Evolutionary conservation across 495 filamentous ascomycete species (phyloP).

Genomic region (Xylaria sp.): DNA sequence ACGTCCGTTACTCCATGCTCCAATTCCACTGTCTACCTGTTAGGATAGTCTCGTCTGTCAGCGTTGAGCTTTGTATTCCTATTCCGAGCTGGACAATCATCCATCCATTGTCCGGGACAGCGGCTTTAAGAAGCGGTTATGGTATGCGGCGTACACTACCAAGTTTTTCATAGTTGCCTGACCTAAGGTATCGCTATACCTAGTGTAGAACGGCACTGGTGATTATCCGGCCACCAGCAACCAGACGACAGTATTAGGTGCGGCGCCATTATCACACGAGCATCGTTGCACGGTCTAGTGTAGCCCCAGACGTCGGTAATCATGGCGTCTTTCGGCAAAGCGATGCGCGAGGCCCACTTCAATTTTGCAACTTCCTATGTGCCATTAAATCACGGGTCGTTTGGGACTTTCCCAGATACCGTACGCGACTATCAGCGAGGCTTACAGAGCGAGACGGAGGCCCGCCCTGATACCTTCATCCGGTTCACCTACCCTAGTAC

Average conservation of each 20-base stretch:
- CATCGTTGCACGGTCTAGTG: constrained; percentile 24
- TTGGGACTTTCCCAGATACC: constrained; percentile 44
- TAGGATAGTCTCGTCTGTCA: background rate
- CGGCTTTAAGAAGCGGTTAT: background rate
- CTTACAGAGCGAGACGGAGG: constrained; percentile 42
- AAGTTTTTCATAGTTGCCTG: constrained; percentile 1
- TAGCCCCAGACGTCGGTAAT: constrained; percentile 13
- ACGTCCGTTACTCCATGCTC: background rate
- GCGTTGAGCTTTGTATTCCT: background rate
- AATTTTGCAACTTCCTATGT: constrained; percentile 44
- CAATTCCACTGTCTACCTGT: constrained; percentile 5
- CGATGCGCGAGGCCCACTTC: constrained; percentile 47
- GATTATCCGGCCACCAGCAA: constrained; percentile 7
- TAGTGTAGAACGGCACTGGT: background rate
- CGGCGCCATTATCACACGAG: background rate
- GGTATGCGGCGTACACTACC: background rate
- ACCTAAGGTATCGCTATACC: background rate
- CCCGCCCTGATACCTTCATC: constrained; percentile 51
- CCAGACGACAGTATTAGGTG: background rate
- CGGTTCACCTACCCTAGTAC: constrained; percentile 60
- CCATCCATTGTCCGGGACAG: background rate
- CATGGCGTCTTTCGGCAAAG: constrained; percentile 40
- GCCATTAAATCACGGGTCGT: constrained; percentile 52
- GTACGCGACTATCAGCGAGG: constrained; percentile 42
- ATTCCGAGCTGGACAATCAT: background rate